Evolutionary conservation across 2,329 filamentous ascomycete genomes (phyloP), one percentile per base, ranked within the genome.

Genomic region (Colletotrichum sp.): DNA sequence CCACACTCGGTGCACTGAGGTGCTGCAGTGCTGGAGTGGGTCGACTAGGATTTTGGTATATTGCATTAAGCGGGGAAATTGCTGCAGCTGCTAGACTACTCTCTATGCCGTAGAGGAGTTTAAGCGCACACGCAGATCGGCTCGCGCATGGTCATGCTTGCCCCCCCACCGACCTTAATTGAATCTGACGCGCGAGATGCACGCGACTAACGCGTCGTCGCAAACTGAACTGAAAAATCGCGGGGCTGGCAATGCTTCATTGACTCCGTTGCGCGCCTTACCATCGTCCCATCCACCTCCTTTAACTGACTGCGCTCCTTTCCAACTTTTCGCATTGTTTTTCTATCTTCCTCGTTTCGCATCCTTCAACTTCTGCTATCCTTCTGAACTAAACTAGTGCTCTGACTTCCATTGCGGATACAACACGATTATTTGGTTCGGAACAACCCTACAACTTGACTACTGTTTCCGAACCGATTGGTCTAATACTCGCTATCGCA

Each of bases 241-340:
- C 77, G 79, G 79, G 79, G 79, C 79, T 80, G 79, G 79, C 70
- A 51, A 61, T 47, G 38, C 11, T 57, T 64, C 16, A 66, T 62
- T 33, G 51, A 31, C 8, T 69, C 27, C 15, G 16, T 9, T 34
- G 58, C 67, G 38, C 67, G 11, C 59, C 33, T 21, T 8, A 18
- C 36, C 61, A 15, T 34, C 57, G 27, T 34, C 57, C 31, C 21
- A 15, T 61, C 57, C 15, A 27, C 18, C 54, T 57, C 54, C 54
- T 18, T 29, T n/a, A 16, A 13, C 21, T 36, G 11, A 21, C 31
- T 24, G 21, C 24, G 24, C 33, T 34, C 21, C 18, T n/a, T 21
- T 18, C 54, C 21, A 57, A 57, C 16, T 8, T 57, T 21, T 51
- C 11, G n/a, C n/a, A 24, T 51, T 51, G 43, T 51, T 51, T 21